These are phyloP conservation scores for Fusarium sp. DNA, from an alignment of 2,329 filamentous ascomycete genomes.

Conservation along the genomic window DNA sequence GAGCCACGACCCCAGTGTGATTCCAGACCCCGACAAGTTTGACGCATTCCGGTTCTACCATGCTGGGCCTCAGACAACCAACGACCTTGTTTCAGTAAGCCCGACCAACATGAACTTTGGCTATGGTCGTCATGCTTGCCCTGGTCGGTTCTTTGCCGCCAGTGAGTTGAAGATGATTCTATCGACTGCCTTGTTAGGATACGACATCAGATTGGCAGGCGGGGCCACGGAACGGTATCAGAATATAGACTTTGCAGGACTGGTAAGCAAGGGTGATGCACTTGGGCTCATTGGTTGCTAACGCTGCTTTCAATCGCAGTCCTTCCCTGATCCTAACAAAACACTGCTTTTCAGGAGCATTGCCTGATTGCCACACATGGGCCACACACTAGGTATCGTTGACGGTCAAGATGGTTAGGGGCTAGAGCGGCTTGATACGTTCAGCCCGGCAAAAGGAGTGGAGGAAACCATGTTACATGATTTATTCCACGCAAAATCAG, in stretches of 20 bases:
- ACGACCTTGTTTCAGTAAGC: slow-evolving; percentile 7
- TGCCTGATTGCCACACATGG: too few species aligned
- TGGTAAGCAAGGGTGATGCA: not conserved
- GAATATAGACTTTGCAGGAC: slow-evolving; percentile 1
- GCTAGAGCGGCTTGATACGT: too few species aligned
- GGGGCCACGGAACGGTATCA: not conserved
- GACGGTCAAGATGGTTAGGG: too few species aligned
- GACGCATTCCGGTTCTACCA: slow-evolving; percentile 6
- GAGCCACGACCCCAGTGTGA: not conserved
- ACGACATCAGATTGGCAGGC: not conserved
- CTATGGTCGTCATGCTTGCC: slow-evolving; percentile 7
- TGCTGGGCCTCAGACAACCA: not conserved
- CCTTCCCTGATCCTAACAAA: too few species aligned
- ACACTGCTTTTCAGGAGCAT: too few species aligned
- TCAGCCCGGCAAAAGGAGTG: too few species aligned
- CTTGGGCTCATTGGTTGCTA: too few species aligned
- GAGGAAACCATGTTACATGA: too few species aligned
- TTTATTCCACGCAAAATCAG: too few species aligned
- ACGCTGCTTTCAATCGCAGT: too few species aligned
- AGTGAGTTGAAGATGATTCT: slow-evolving; percentile 15
- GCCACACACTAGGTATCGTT: too few species aligned
- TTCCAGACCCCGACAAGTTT: not conserved
- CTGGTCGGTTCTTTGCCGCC: slow-evolving; percentile 4
- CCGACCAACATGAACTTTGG: slow-evolving; percentile 5
- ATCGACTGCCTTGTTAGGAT: not conserved